A percentile compares a stretch with the other conserved stretches of the same genome.
Evolutionary conservation across 768 basidiomycete genomes (phyloP).

Genomic region (Clitopilus passeckerianus): DNA sequence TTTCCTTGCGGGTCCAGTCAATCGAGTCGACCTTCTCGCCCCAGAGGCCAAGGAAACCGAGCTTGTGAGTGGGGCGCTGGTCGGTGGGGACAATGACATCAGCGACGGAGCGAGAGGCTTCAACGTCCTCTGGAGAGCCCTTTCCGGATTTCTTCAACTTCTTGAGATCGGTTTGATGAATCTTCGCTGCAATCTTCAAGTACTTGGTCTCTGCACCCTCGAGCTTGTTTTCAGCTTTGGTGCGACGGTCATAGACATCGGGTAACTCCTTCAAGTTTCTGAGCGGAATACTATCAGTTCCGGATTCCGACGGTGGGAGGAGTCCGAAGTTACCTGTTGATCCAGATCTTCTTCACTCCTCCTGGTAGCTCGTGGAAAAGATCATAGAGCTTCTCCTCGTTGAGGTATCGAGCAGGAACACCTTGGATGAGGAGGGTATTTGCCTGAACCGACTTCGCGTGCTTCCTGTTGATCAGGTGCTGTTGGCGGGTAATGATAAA

Average conservation of each 20-base stretch:
- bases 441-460: conserved; percentile 79
- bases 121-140: conserved; percentile 11
- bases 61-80: conserved; percentile 76
- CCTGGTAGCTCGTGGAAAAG: conserved; percentile 86
- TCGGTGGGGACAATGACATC: conserved; percentile 51
- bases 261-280: conserved; percentile 87
- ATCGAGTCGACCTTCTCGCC: conserved; percentile 93
- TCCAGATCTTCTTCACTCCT: conserved; percentile 87
- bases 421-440: conserved; percentile 90
- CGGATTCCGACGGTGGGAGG: not conserved
- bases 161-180: conserved; percentile 52
- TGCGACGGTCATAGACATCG: conserved; percentile 71
- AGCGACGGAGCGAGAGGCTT: conserved; percentile 15
- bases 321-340: conserved; percentile 63
- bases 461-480: conserved; percentile 69
- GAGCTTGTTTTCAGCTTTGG: conserved; percentile 70
- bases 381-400: conserved; percentile 56
- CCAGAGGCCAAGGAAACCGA: conserved; percentile 54
- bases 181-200: conserved; percentile 70
- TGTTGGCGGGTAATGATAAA: conserved; percentile 80
- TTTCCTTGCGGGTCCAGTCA: conserved; percentile 81
- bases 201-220: conserved; percentile 83
- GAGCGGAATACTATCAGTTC: not conserved
- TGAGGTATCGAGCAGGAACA: conserved; percentile 75
- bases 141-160: conserved; percentile 30